Conservation (phyloP, 805 yeast genomes). For the Cyberlindnera veronae region DNA sequence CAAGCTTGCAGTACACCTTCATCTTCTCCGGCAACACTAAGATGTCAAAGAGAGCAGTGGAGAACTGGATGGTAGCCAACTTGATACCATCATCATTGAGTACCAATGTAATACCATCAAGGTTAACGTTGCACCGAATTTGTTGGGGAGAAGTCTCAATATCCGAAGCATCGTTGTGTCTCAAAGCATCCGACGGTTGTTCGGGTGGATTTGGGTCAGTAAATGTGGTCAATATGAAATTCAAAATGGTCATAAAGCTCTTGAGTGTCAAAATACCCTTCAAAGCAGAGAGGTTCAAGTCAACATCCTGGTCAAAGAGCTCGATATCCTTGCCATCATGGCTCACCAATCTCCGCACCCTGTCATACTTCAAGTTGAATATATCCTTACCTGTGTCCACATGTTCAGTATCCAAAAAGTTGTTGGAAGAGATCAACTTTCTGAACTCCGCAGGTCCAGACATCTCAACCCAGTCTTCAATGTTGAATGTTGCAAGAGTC, state of each 20-base stretch:
- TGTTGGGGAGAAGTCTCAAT: conserved; percentile 65
- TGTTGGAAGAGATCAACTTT: conserved; percentile 64
- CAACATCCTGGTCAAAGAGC: conserved; percentile 73
- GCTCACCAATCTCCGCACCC: conserved; percentile 58
- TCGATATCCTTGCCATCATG: conserved; percentile 53
- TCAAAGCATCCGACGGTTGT: conserved; percentile 65
- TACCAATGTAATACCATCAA: conserved; percentile 71
- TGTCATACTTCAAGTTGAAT: conserved; percentile 54
- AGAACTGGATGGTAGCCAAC: conserved; percentile 72
- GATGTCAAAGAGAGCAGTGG: conserved; percentile 67
- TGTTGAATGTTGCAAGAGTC: conserved; percentile 56
- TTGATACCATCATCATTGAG: conserved; percentile 81
- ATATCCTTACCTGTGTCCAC: conserved; percentile 42
- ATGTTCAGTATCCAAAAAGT: conserved; percentile 37
- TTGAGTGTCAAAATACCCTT: conserved; percentile 72
- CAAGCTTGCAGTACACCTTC: conserved; percentile 68
- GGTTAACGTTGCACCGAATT: conserved; percentile 60
- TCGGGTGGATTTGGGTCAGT: conserved; percentile 74
- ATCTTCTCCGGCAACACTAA: conserved; percentile 71
- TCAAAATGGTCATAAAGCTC: conserved; percentile 72
- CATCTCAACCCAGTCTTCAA: conserved; percentile 72
- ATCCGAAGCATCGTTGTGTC: conserved; percentile 60
- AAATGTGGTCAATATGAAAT: conserved; percentile 81
- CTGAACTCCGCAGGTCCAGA: conserved; percentile 61
- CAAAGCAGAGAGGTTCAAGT: conserved; percentile 73